These are phyloP conservation scores for Candida tibetensis DNA, from an alignment of 805 yeast species.

Conservation along the genomic window DNA sequence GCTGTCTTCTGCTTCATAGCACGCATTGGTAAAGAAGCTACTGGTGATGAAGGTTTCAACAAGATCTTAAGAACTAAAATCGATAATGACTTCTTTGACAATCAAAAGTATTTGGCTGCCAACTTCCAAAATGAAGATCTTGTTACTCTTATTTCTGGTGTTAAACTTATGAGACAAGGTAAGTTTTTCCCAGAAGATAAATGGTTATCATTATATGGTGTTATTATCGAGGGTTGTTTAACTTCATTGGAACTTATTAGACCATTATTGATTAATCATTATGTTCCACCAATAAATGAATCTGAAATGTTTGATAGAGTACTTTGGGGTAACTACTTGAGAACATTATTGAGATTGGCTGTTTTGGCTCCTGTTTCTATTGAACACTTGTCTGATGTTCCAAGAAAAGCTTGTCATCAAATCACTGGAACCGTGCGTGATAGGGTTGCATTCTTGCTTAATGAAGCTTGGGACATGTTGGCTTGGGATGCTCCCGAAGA, in stretches of 20 bases:
- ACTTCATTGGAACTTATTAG: slow-evolving; percentile 52
- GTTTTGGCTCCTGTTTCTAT: slow-evolving; percentile 66
- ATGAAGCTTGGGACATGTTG: slow-evolving; percentile 68
- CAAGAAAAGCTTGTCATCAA: slow-evolving; percentile 64
- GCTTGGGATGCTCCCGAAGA: slow-evolving; percentile 61
- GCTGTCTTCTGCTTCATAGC: slow-evolving; percentile 57
- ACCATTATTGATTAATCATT: slow-evolving; percentile 46
- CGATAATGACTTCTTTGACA: slow-evolving; percentile 38
- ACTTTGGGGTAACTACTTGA: slow-evolving; percentile 68
- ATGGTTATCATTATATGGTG: slow-evolving; percentile 69
- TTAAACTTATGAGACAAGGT: slow-evolving; percentile 51
- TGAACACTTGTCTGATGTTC: slow-evolving; percentile 68
- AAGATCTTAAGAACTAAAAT: slow-evolving; percentile 34
- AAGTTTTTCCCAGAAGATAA: slow-evolving; percentile 62
- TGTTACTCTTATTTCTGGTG: slow-evolving; percentile 44
- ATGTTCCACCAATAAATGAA: slow-evolving; percentile 51
- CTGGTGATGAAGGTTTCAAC: slow-evolving; percentile 42
- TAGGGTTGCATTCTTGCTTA: slow-evolving; percentile 53
- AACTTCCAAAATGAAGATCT: slow-evolving; percentile 44
- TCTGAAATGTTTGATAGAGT: slow-evolving; percentile 55
- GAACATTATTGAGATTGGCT: slow-evolving; percentile 54
- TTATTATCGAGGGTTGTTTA: slow-evolving; percentile 55
- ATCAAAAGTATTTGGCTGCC: slow-evolving; percentile 39
- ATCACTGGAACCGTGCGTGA: slow-evolving; percentile 64
- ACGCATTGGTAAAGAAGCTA: slow-evolving; percentile 44